These are phyloP conservation scores for Ormosia semicastrata DNA, from an alignment of 306 rosid species.

Conservation along the genomic window DNA sequence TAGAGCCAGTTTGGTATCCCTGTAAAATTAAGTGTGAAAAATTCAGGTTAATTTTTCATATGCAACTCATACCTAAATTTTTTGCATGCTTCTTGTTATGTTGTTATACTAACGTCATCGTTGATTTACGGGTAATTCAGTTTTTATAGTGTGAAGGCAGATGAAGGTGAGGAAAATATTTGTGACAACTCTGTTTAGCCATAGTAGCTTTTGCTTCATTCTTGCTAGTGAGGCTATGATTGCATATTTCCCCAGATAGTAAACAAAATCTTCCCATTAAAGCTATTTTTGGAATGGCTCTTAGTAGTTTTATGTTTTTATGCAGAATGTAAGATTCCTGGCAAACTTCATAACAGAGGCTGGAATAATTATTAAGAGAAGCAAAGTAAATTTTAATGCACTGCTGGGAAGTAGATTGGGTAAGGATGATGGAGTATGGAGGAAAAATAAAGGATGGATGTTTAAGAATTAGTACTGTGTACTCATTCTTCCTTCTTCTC, in stretches of 20 bases:
- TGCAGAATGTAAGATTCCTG: conserved; percentile 90
- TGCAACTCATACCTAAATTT: conserved; percentile 5
- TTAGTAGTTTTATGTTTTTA: conserved; percentile 16
- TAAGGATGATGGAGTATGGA: conserved; percentile 1
- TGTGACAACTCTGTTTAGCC: not conserved
- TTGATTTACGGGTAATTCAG: not conserved
- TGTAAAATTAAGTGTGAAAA: not conserved
- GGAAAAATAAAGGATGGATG: not conserved
- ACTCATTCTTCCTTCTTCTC: not conserved
- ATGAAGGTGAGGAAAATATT: not conserved
- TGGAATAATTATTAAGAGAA: conserved; percentile 75
- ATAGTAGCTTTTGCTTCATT: not conserved
- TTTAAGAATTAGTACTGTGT: not conserved
- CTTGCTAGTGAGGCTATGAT: conserved; percentile 19
- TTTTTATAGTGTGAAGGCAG: not conserved
- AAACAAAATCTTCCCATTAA: not conserved
- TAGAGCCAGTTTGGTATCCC: not conserved
- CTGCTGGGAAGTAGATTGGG: not conserved
- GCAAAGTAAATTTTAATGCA: conserved; percentile 56
- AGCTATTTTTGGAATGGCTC: conserved; percentile 18
- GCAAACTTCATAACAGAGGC: conserved; percentile 89
- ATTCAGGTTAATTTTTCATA: not conserved
- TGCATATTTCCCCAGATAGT: not conserved
- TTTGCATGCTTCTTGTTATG: not conserved
- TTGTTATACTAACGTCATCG: not conserved